These are phyloP conservation scores for Acrocalymma vagum DNA, from an alignment of 2,329 filamentous ascomycete genomes.

Conservation along the genomic window DNA sequence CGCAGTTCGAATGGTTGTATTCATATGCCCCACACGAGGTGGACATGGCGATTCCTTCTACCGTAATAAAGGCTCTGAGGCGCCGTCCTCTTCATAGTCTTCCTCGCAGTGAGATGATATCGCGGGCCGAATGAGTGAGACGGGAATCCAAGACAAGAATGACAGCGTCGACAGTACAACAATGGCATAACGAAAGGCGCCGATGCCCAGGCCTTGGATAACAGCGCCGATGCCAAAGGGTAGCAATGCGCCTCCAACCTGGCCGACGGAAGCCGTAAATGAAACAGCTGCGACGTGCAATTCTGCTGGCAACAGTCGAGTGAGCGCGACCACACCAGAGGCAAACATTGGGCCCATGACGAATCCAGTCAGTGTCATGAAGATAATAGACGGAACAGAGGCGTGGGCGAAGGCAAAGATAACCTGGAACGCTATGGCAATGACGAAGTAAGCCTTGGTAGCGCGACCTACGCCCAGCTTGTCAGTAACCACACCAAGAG, in stretches of 20 bases:
- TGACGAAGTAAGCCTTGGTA: slow-evolving; percentile 31
- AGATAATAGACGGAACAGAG: slow-evolving; percentile 33
- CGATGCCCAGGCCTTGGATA: slow-evolving; percentile 49
- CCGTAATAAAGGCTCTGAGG: too few relatives aligned
- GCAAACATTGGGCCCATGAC: slow-evolving; percentile 54
- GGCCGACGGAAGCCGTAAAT: slow-evolving; percentile 55
- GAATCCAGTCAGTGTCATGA: slow-evolving; percentile 48
- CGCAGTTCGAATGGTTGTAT: too few relatives aligned
- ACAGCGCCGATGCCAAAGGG: slow-evolving; percentile 56
- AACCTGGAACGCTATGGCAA: slow-evolving; percentile 25
- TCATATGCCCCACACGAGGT: too few relatives aligned
- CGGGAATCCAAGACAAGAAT: slow-evolving; percentile 33
- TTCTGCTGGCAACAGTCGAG: slow-evolving; percentile 47
- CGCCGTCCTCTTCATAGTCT: too few relatives aligned
- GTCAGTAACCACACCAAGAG: slow-evolving; percentile 36
- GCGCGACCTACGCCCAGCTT: slow-evolving; percentile 35
- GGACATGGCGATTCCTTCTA: too few relatives aligned
- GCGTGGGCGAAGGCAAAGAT: slow-evolving; percentile 28
- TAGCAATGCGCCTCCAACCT: slow-evolving; percentile 54
- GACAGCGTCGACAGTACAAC: slow-evolving; percentile 28
- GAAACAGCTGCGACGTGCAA: slow-evolving; percentile 55
- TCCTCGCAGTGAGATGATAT: too few relatives aligned
- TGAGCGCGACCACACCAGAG: slow-evolving; percentile 51
- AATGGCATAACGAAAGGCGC: slow-evolving; percentile 45
- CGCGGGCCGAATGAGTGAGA: too few relatives aligned